Evolutionary conservation across 148 eudicot species (phyloP).

Genomic region (Camellia sinensis): DNA sequence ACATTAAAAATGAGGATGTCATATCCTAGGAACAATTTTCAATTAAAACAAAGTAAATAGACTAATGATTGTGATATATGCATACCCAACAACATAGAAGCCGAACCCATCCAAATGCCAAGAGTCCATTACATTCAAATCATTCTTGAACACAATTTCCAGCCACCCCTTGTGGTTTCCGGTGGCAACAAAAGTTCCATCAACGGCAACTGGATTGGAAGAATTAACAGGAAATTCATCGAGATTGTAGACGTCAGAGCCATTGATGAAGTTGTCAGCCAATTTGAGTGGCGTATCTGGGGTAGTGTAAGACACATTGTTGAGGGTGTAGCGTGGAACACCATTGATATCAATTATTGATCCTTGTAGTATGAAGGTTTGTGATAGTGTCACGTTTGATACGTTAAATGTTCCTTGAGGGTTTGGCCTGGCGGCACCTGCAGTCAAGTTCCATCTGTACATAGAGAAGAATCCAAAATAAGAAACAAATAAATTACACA

Average conservation of each 20-base stretch:
- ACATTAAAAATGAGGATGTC: too few species aligned
- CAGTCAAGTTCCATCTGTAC: too few species aligned
- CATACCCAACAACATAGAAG: constrained; percentile 45
- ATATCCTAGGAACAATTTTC: too few species aligned
- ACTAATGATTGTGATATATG: too few species aligned
- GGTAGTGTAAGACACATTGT: constrained; percentile 32
- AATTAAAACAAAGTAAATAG: too few species aligned
- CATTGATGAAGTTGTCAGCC: constrained; percentile 31
- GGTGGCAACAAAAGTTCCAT: constrained; percentile 29
- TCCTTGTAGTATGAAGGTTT: constrained; percentile 34
- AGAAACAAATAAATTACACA: too few species aligned
- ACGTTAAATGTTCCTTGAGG: constrained; percentile 1
- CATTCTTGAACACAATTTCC: constrained; percentile 38
- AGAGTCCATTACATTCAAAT: constrained; percentile 29
- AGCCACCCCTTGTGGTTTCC: constrained; percentile 43
- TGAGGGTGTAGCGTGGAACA: constrained; percentile 24
- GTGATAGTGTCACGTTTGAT: constrained; percentile 34
- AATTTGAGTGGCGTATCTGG: constrained; percentile 37
- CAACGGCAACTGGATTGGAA: constrained; percentile 9
- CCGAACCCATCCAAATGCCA: constrained; percentile 53
- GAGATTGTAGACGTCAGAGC: constrained; percentile 37
- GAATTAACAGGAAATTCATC: constrained; percentile 25
- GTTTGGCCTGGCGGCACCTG: too few species aligned
- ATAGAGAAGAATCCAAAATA: too few species aligned
- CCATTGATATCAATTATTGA: constrained; percentile 25